Evolutionary conservation across 177 flowering plant species (phyloP), one percentile per base, ranked within the genome.

Genomic region (Vitis hybrid): DNA sequence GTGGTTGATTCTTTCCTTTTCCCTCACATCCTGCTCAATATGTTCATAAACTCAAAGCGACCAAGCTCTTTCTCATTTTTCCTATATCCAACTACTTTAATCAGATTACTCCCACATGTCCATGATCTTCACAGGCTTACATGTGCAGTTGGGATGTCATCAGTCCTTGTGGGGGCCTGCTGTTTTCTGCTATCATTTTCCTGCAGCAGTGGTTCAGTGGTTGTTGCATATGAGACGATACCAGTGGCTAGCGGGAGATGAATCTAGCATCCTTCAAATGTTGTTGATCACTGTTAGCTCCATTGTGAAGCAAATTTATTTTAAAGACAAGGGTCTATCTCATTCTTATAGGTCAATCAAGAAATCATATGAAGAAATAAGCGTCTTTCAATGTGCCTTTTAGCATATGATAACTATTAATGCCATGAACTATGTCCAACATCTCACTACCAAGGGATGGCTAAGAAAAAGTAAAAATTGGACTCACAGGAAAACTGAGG

Each of bases 121-220:
- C 88, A 88, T 74, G 91, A 87, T 79, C 86, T 85, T 60, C 86
- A 82, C 73, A 75, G 89, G 77, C 23, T 26, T 26, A 26, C 30
- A 39, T 39, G 75, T 70, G 58, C 82, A 77, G 17, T 17, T 90
- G 97, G 92, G 88, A 92, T 76, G 72, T 92, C 18, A 69, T 83
- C 13, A 84, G 89, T 32, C 80, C 89, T 61, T 75, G 84, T 50
- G 84, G 69, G 3, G 79, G 89, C 60, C 34, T 84, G 56, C 51
- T 83, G 55, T 86, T 90, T 73, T 92, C 86, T 9, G 61, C 69
- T 26, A 51, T 88, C 55, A 66, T 88, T 13, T 90, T 32, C 85
- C 58, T 88, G 75, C 97, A 90, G 82, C 97, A 92, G 73, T 39
- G 86, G n/a, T 79, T 81, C 66, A 92, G 97, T 10, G 92, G 93